Evolutionary conservation across 2,329 filamentous ascomycete genomes (phyloP), one percentile per base, ranked within the genome.

Genomic region (Cladosporium sp.): DNA sequence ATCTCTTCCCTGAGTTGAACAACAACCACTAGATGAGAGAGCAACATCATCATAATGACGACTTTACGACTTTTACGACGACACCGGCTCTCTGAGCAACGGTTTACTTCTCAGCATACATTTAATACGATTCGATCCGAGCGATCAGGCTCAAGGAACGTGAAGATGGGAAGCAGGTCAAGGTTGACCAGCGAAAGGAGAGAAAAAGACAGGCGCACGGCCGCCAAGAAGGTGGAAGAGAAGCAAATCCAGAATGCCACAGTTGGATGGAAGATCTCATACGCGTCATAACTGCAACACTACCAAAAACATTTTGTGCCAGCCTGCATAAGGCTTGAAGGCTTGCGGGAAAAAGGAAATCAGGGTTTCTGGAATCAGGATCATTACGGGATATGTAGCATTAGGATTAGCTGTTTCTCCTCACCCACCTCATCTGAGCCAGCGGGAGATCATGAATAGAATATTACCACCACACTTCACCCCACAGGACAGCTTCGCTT

Each of bases 1-100:
- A 71, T 49, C 60, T 68, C 19, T 69, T 69, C 59, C 67, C 67
- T 4, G 66, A 66, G 40, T 58, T 69, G 49, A 61, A 60, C 57
- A 57, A 59, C 20, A 58, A 63, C 25, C 50, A 45, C 37, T 54
- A 54, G 38, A 43, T 42, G 28, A 20, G n/a, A 28, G 9, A 28
- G 15, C 50, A 38, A 30, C 37, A 42, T 37, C 14, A 28, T 9
- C 11, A 36, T n/a, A 30, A 39, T 51, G n/a, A 55, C 42, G 34
- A 56, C 54, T 49, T 39, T 34, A 55, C 25, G 52, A 55, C 34
- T 37, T 25, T 25, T 49, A 47, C 17, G 15, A 47, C 20, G 15
- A 49, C 5, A 38, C 20, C 36, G 54, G 54, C 54, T 42, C 47
- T 56, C 22, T 56, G 54, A 56, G 54, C 54, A 42, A 49, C 17